These are phyloP conservation scores for Ceratobasidium sp. DNA, from an alignment of 1,284 basidiomycete species.

Conservation along the genomic window DNA sequence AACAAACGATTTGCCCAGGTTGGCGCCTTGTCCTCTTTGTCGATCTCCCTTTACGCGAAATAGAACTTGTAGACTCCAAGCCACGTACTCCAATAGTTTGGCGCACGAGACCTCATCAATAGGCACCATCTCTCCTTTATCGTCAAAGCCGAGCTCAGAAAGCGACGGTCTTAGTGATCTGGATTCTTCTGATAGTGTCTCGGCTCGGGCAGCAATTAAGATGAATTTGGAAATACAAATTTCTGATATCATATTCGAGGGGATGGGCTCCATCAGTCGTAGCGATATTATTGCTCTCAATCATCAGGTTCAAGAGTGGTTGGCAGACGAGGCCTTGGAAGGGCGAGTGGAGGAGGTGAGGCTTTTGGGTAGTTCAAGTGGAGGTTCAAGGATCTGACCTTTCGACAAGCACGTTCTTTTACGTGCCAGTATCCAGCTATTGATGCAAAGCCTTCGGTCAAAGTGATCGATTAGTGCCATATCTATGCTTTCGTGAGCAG, in stretches of 20 bases:
- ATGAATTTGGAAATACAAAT: background rate
- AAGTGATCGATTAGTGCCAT: background rate
- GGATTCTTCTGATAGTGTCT: background rate
- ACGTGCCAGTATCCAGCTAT: conserved; percentile 11
- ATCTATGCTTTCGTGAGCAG: no score
- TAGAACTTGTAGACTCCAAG: background rate
- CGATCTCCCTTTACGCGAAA: background rate
- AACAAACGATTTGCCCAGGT: background rate
- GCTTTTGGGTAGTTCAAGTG: background rate
- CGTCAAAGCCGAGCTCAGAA: background rate
- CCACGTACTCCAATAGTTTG: background rate
- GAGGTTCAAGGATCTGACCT: background rate
- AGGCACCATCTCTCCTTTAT: no score
- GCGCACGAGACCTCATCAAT: background rate
- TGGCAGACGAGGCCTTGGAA: conserved; percentile 6
- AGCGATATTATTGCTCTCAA: conserved; percentile 2
- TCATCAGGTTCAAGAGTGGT: conserved; percentile 14
- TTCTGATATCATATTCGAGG: conserved; percentile 6
- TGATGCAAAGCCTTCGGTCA: conserved; percentile 18
- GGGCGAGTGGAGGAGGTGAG: background rate
- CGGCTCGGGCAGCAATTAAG: background rate
- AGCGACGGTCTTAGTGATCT: background rate
- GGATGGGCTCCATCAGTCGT: background rate
- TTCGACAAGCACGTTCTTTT: conserved; percentile 9
- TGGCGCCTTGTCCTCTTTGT: conserved; percentile 15